A percentile compares a stretch with the other conserved stretches of the same genome.
Conservation (phyloP, 257 asterid genomes). For the Cordia subcordata region DNA sequence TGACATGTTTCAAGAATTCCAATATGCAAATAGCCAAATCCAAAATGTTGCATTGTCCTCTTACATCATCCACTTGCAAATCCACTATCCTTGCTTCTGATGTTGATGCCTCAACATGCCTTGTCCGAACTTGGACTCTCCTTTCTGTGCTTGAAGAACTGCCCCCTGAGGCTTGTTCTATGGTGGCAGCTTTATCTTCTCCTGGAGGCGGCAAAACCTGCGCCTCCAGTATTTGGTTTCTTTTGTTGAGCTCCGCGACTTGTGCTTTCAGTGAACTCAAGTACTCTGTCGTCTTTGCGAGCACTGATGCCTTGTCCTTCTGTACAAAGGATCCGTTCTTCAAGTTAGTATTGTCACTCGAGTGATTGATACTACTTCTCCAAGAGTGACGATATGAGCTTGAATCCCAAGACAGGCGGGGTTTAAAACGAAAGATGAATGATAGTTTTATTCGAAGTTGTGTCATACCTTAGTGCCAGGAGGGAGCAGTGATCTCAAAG, state of each 20-base stretch:
- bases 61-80: conserved; percentile 39
- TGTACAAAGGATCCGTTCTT: too few species aligned
- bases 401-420: too few species aligned
- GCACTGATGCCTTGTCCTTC: conserved; percentile 87
- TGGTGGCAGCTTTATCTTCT: not conserved
- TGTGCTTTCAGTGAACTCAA: conserved; percentile 47
- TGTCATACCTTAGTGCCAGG: conserved; percentile 58
- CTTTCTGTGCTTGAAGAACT: conserved; percentile 15
- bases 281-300: conserved; percentile 51
- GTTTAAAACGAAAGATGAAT: too few species aligned
- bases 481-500: conserved; percentile 70
- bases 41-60: conserved; percentile 35
- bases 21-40: conserved; percentile 40
- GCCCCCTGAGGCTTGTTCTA: conserved; percentile 1
- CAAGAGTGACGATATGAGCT: too few species aligned
- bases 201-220: conserved; percentile 11
- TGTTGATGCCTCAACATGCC: conserved; percentile 34
- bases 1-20: conserved; percentile 49
- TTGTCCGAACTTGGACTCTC: conserved; percentile 29
- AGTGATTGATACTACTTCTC: too few species aligned
- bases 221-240: conserved; percentile 42
- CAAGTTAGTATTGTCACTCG: too few species aligned
- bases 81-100: conserved; percentile 46
- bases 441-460: not conserved
- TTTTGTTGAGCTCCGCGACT: conserved; percentile 45